A percentile compares a stretch with the other conserved stretches of the same genome.
phyloP scores from a whole-genome alignment of 805 yeast genomes.

The Candida vaughaniae region DNA sequence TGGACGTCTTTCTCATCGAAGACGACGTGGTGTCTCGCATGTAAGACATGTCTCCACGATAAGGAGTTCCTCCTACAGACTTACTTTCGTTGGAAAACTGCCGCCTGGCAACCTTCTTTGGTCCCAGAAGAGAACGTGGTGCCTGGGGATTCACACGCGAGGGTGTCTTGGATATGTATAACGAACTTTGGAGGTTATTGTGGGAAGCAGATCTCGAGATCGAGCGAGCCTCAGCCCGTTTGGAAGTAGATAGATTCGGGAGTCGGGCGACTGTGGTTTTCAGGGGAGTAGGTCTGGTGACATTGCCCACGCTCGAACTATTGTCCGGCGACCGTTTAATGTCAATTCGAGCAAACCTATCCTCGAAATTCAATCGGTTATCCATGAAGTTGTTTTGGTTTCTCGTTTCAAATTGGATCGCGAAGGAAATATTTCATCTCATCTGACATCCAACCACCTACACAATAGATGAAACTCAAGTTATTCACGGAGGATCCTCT shows the following conservation, averaged over 20 bases:
- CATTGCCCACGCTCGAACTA: too few species aligned
- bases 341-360: slow-evolving; percentile 12
- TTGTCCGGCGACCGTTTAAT: too few species aligned
- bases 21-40: slow-evolving; percentile 44
- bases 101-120: slow-evolving; percentile 1
- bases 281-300: background rate
- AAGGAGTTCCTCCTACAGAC: slow-evolving; percentile 10
- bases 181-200: slow-evolving; percentile 4
- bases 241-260: slow-evolving; percentile 14
- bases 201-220: slow-evolving; percentile 10
- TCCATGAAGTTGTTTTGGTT: too few species aligned
- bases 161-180: slow-evolving; percentile 12
- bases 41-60: slow-evolving; percentile 25
- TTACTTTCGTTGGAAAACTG: slow-evolving; percentile 5
- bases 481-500: slow-evolving; percentile 7
- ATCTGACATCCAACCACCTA: too few species aligned
- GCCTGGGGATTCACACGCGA: background rate
- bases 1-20: slow-evolving; percentile 25
- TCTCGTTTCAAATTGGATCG: too few species aligned
- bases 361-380: slow-evolving; percentile 12
- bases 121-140: slow-evolving; percentile 3
- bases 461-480: slow-evolving; percentile 16
- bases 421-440: too few species aligned
- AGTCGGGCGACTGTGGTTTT: slow-evolving; percentile 10
- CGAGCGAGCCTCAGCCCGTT: slow-evolving; percentile 15